These are phyloP conservation scores for Halophytophthora batemanensis DNA, from an alignment of 352 stramenopile species.

Conservation along the genomic window DNA sequence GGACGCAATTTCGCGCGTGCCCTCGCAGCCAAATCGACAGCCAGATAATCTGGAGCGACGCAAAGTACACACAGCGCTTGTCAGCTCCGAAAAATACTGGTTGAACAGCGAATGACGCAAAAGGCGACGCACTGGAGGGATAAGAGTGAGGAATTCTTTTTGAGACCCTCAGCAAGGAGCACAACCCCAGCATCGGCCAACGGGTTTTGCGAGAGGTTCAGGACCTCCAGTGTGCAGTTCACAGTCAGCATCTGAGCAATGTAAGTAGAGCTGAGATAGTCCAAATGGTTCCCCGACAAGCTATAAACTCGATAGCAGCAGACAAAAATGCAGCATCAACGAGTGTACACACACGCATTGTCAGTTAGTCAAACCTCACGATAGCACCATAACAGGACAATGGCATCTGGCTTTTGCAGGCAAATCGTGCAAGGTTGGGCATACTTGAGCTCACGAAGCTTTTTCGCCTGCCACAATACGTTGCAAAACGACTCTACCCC, in stretches of 20 bases:
- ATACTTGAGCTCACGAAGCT: constrained; percentile 38
- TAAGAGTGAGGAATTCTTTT: constrained; percentile 50
- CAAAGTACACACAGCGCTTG: too few relatives aligned
- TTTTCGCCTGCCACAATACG: constrained; percentile 38
- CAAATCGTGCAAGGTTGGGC: neutral
- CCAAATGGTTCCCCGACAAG: constrained; percentile 47
- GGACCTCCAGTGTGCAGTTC: constrained; percentile 34
- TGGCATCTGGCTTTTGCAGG: too few relatives aligned
- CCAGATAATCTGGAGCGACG: constrained; percentile 25
- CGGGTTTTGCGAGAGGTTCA: constrained; percentile 51
- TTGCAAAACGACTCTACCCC: constrained; percentile 62
- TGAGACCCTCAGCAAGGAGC: constrained; percentile 37
- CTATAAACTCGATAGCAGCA: constrained; percentile 12
- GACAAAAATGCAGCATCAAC: neutral
- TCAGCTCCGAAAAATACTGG: neutral
- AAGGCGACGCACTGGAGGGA: constrained; percentile 37
- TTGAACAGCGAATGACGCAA: neutral
- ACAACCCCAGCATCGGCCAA: constrained; percentile 44
- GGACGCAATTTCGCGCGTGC: constrained; percentile 24
- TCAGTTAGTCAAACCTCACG: neutral
- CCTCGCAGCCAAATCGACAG: constrained; percentile 48
- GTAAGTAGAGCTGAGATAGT: constrained; percentile 42
- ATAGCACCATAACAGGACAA: neutral
- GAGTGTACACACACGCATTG: neutral
- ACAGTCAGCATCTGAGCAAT: constrained; percentile 55